These are phyloP conservation scores for Teunomyces aglyptinius DNA, from an alignment of 805 yeast species.

Conservation along the genomic window DNA sequence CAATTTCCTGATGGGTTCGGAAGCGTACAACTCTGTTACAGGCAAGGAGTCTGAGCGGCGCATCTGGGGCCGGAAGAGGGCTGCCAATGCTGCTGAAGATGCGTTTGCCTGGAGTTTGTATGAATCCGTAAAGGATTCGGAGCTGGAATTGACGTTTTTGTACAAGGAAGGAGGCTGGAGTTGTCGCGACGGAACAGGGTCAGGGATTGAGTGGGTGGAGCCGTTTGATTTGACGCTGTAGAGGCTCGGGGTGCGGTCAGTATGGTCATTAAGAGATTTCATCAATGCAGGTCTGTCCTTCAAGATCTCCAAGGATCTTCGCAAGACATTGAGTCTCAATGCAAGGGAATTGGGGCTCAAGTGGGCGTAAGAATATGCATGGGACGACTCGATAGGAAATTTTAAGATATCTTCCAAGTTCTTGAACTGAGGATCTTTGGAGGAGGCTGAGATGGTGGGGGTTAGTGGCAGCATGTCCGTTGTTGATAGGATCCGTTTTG, in stretches of 20 bases:
- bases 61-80: slow-evolving; percentile 39
- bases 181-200: neutral
- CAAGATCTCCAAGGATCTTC: slow-evolving; percentile 71
- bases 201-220: slow-evolving; percentile 6
- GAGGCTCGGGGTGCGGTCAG: slow-evolving; percentile 2
- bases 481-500: neutral
- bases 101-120: slow-evolving; percentile 35
- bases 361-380: slow-evolving; percentile 82
- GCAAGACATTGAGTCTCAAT: slow-evolving; percentile 68
- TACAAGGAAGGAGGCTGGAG: slow-evolving; percentile 10
- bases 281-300: slow-evolving; percentile 58
- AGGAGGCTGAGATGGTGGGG: neutral
- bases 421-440: slow-evolving; percentile 8
- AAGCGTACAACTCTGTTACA: slow-evolving; percentile 14
- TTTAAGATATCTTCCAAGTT: slow-evolving; percentile 44
- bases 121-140: slow-evolving; percentile 15
- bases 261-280: slow-evolving; percentile 17
- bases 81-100: slow-evolving; percentile 47
- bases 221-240: slow-evolving; percentile 11
- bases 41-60: slow-evolving; percentile 40
- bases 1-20: neutral
- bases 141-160: slow-evolving; percentile 15
- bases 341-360: slow-evolving; percentile 79
- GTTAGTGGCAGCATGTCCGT: neutral
- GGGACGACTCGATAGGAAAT: slow-evolving; percentile 78